A percentile compares a stretch with the other conserved stretches of the same genome.
These are phyloP conservation scores for Zymoseptoria tritici DNA, from an alignment of 2,329 filamentous ascomycete genomes.

Conservation along the genomic window DNA sequence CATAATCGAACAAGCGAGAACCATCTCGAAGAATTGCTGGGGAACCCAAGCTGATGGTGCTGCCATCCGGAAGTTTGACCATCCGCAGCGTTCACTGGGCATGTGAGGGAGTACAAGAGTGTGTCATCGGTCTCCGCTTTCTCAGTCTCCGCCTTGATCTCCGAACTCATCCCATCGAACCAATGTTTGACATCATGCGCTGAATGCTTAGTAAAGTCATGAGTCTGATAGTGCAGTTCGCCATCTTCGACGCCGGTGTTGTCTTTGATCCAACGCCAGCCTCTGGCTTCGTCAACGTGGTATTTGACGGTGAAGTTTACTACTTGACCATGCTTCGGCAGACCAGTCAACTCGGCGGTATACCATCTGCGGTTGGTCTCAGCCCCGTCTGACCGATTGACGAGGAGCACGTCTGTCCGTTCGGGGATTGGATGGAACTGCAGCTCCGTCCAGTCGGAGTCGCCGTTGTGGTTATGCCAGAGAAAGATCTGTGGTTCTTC, in stretches of 20 bases:
- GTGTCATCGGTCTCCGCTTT: constrained; percentile 62
- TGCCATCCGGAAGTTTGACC: constrained; percentile 52
- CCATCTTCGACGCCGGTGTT: constrained; percentile 58
- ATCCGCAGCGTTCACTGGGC: constrained; percentile 48
- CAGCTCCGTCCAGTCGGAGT: constrained; percentile 52
- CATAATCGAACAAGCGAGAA: constrained; percentile 74
- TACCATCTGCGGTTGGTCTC: constrained; percentile 46
- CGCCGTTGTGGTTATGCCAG: constrained; percentile 60
- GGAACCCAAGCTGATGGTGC: constrained; percentile 53
- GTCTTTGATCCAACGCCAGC: constrained; percentile 67
- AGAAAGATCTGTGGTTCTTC: constrained; percentile 65
- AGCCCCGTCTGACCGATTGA: constrained; percentile 13
- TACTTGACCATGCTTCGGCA: constrained; percentile 39
- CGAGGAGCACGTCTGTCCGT: constrained; percentile 21
- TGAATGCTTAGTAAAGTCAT: constrained; percentile 24
- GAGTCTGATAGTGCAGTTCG: constrained; percentile 46
- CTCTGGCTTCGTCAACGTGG: constrained; percentile 42
- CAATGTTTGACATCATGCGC: constrained; percentile 45
- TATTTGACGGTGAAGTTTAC: constrained; percentile 67
- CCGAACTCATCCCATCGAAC: constrained; percentile 51
- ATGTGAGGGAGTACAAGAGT: constrained; percentile 61
- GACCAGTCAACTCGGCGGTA: constrained; percentile 39
- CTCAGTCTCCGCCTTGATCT: constrained; percentile 48
- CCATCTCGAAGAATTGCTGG: constrained; percentile 62
- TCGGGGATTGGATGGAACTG: constrained; percentile 42